Percentiles rank a stretch among this genome's conserved stretches.
Evolutionary conservation across 345 rosid genomes (phyloP).

Genomic region (Arabis hirsuta): DNA sequence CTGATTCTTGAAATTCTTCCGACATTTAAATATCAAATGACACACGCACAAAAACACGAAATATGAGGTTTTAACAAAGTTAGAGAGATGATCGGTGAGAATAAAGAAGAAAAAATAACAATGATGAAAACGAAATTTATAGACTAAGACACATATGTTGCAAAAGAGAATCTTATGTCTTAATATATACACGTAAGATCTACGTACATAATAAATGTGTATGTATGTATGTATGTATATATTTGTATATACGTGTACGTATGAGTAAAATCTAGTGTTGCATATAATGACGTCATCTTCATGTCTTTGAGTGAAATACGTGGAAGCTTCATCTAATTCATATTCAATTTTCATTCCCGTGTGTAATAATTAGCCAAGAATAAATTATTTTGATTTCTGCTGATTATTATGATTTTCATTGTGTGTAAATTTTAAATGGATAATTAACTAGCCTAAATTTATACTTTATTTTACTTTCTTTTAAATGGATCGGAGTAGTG

Average conservation of each 20-base stretch:
- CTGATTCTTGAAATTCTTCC: constrained; percentile 64
- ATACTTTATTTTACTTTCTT: not conserved
- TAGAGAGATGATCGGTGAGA: not conserved
- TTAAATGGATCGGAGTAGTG: too few relatives aligned
- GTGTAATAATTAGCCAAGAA: not conserved
- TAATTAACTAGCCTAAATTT: not conserved
- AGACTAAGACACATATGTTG: constrained; percentile 35
- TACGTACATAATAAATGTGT: constrained; percentile 29
- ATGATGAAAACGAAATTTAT: constrained; percentile 22
- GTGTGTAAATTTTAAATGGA: not conserved
- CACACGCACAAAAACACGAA: too few relatives aligned
- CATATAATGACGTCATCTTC: constrained; percentile 47
- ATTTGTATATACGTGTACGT: constrained; percentile 29
- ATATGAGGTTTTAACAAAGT: too few relatives aligned
- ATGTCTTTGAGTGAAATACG: constrained; percentile 35
- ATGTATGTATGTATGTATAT: not conserved
- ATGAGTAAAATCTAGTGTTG: constrained; percentile 23
- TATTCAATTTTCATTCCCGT: constrained; percentile 5
- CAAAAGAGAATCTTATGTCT: constrained; percentile 36
- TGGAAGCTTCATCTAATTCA: constrained; percentile 27
- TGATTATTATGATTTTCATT: not conserved
- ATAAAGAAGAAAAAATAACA: constrained; percentile 27
- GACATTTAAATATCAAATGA: constrained; percentile 35
- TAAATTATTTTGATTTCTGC: not conserved
- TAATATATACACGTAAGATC: constrained; percentile 29